These are phyloP conservation scores for Gossypium trilobum DNA, from an alignment of 441 rosid genomes.

Conservation along the genomic window DNA sequence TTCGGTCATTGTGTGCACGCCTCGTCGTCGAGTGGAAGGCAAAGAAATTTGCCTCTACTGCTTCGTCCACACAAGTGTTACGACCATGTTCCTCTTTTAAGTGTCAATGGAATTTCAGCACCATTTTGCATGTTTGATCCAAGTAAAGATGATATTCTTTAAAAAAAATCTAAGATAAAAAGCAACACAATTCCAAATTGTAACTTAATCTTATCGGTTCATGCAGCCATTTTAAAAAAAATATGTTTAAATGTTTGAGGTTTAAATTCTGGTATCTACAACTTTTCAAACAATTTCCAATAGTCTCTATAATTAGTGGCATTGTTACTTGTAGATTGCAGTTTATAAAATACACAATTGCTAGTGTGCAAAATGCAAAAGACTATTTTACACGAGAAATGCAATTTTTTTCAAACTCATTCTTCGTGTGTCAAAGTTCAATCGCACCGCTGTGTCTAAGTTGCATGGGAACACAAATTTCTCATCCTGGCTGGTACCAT, in stretches of 20 bases:
- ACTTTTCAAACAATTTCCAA: not conserved
- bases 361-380: not conserved
- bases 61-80: constrained; percentile 65
- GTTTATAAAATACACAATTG: not conserved
- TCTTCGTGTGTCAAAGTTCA: not conserved
- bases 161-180: no score
- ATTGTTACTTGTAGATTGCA: not conserved
- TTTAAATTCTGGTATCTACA: not conserved
- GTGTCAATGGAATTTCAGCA: constrained; percentile 39
- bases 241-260: no score
- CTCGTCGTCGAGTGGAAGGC: constrained; percentile 13
- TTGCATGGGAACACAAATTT: not conserved
- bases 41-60: constrained; percentile 46
- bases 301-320: not conserved
- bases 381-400: not conserved
- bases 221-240: no score
- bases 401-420: not conserved
- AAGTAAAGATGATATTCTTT: no score
- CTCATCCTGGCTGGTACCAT: not conserved
- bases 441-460: not conserved
- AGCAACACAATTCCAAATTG: no score
- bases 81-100: constrained; percentile 69
- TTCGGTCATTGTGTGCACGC: no score
- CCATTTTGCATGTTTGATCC: constrained; percentile 53
- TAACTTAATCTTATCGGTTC: no score